These are phyloP conservation scores for Dioscorea zingiberensis DNA, from an alignment of 106 monocot species.

Conservation along the genomic window DNA sequence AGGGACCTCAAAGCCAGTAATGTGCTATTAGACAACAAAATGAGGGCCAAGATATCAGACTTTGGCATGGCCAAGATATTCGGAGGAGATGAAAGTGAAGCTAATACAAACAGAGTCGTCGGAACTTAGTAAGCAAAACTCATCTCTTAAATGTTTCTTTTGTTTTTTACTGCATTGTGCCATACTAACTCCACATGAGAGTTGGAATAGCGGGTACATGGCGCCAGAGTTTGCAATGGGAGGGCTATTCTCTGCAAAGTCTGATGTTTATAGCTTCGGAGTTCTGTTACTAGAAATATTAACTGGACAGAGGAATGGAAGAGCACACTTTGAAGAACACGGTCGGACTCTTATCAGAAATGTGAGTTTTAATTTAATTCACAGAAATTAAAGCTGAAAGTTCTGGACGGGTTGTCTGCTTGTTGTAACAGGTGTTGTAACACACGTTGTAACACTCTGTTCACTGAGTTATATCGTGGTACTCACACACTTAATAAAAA, in stretches of 20 bases:
- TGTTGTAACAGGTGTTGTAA: too few relatives aligned
- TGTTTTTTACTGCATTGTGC: background rate
- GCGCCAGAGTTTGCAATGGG: slow-evolving; percentile 20
- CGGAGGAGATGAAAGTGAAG: background rate
- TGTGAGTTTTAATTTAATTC: background rate
- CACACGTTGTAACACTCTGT: too few relatives aligned
- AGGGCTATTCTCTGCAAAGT: slow-evolving; percentile 14
- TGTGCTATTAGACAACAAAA: background rate
- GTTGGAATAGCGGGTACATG: slow-evolving; percentile 18
- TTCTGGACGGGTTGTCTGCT: too few relatives aligned
- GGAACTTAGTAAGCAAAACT: background rate
- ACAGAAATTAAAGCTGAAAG: background rate
- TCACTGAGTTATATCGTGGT: too few relatives aligned
- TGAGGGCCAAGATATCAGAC: background rate
- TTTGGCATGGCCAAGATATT: slow-evolving; percentile 13
- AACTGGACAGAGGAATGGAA: slow-evolving; percentile 13
- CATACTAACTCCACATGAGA: background rate
- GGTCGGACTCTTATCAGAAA: too few relatives aligned
- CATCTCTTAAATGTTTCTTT: background rate
- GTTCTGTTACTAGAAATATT: slow-evolving; percentile 23
- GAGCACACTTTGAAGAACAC: slow-evolving; percentile 1
- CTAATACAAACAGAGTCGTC: background rate
- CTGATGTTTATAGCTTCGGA: slow-evolving; percentile 26
- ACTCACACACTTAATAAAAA: too few relatives aligned
- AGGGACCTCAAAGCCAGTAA: slow-evolving; percentile 8